Evolutionary conservation across 2,329 filamentous ascomycete species (phyloP).

Genomic region (Drechslera avenae): DNA sequence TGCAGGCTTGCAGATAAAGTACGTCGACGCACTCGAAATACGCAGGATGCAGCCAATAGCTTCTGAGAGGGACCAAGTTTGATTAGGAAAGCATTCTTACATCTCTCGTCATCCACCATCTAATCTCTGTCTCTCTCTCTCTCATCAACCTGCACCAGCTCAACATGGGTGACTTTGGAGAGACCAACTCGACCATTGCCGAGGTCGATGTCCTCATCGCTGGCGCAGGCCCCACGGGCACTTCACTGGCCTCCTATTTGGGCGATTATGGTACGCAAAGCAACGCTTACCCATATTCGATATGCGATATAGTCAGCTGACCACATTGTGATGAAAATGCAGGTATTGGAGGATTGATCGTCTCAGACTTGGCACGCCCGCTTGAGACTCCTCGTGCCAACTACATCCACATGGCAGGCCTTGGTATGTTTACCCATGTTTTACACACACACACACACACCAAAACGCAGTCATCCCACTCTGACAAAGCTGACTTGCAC

Average conservation of each 20-base stretch:
- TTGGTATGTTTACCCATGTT: not conserved
- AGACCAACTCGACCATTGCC: not conserved
- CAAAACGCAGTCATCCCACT: not conserved
- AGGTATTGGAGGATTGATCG: slow-evolving; percentile 6
- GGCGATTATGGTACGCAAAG: slow-evolving; percentile 2
- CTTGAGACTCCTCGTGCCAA: slow-evolving; percentile 6
- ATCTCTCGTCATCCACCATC: too few relatives aligned
- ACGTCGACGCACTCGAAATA: too few relatives aligned
- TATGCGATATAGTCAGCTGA: not conserved
- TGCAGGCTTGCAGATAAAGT: too few relatives aligned
- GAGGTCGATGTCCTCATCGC: slow-evolving; percentile 9
- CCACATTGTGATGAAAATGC: not conserved
- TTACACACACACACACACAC: too few relatives aligned
- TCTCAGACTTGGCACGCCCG: slow-evolving; percentile 1
- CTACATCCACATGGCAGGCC: slow-evolving; percentile 9
- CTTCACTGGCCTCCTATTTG: slow-evolving; percentile 5
- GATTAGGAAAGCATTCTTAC: too few relatives aligned
- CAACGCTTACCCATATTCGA: not conserved
- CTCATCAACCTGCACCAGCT: too few relatives aligned
- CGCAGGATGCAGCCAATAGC: too few relatives aligned
- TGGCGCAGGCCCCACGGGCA: slow-evolving; percentile 7
- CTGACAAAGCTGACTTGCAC: not conserved
- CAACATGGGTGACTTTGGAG: slow-evolving; percentile 3
- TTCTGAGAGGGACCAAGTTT: too few relatives aligned
- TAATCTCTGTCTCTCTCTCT: too few relatives aligned